These are phyloP conservation scores for Trichoderma sp. DNA, from an alignment of 2,329 filamentous ascomycete genomes.

Conservation along the genomic window DNA sequence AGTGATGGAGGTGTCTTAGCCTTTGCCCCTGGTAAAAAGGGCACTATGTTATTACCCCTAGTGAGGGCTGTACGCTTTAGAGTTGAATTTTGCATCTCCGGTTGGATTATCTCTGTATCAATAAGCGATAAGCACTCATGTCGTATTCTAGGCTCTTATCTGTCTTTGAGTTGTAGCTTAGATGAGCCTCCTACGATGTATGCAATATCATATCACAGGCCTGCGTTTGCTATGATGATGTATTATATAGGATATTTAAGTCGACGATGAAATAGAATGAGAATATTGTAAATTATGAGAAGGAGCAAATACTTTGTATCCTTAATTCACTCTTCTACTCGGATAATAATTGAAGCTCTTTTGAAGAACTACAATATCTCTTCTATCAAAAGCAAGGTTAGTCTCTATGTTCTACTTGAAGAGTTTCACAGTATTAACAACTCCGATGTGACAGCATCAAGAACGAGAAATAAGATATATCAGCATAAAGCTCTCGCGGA, in stretches of 20 bases:
- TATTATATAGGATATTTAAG: neutral
- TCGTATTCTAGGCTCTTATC: neutral
- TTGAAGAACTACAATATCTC: neutral
- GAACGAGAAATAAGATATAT: neutral
- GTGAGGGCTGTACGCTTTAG: no score
- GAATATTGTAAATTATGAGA: neutral
- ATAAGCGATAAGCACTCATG: neutral
- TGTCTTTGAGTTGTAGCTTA: neutral
- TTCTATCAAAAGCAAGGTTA: neutral
- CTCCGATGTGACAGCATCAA: neutral
- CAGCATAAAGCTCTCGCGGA: neutral
- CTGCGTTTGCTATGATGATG: no score
- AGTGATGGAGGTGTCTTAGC: neutral
- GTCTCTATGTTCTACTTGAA: neutral
- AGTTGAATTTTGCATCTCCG: conserved; percentile 12
- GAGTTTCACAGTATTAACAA: neutral
- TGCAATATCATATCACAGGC: no score
- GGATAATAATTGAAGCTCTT: neutral
- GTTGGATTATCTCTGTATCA: neutral
- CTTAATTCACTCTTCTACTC: neutral
- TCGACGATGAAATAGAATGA: neutral
- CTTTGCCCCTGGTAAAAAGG: neutral
- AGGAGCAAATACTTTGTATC: neutral
- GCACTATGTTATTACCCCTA: neutral
- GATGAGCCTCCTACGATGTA: neutral